phyloP scores from a whole-genome alignment of 139 green algal genomes.

The Desmodesmus armatus region DNA sequence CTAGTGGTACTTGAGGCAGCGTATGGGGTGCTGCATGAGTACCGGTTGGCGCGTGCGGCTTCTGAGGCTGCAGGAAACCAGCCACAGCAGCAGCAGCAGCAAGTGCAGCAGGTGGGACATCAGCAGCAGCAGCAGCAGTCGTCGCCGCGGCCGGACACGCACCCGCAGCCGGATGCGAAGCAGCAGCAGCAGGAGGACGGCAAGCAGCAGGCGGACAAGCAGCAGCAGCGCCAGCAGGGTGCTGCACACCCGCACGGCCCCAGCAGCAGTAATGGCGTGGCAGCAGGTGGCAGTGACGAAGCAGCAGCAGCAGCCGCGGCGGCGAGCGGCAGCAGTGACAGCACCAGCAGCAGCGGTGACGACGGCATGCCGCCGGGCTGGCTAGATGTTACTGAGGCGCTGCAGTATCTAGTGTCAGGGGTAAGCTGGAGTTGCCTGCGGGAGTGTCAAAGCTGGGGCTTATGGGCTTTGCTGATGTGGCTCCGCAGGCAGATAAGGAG shows the following conservation, averaged over 20 bases:
- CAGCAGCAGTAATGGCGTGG: background rate
- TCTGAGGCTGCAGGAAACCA: background rate
- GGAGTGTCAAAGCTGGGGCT: conserved; percentile 64
- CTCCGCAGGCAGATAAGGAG: conserved; percentile 40
- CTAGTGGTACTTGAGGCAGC: conserved; percentile 62
- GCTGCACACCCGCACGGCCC: background rate
- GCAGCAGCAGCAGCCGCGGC: conserved; percentile 26
- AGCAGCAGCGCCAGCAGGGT: background rate
- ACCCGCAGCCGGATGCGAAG: background rate
- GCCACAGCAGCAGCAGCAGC: conserved; percentile 12
- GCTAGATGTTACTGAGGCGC: conserved; percentile 59
- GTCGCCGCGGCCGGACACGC: background rate
- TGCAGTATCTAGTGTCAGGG: conserved; percentile 71
- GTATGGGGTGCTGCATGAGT: conserved; percentile 60
- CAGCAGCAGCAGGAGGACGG: conserved; percentile 27
- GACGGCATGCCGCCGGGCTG: conserved; percentile 44
- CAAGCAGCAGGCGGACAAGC: background rate
- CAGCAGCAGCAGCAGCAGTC: conserved; percentile 25
- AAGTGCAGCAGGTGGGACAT: background rate
- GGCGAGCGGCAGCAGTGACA: background rate
- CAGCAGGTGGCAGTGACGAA: conserved; percentile 1
- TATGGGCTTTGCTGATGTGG: conserved; percentile 71
- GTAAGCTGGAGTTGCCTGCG: conserved; percentile 53
- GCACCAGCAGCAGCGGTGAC: conserved; percentile 31
- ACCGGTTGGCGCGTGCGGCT: background rate